These are phyloP conservation scores for Moesziomyces sp. DNA, from an alignment of 1,284 basidiomycete genomes.

Conservation along the genomic window DNA sequence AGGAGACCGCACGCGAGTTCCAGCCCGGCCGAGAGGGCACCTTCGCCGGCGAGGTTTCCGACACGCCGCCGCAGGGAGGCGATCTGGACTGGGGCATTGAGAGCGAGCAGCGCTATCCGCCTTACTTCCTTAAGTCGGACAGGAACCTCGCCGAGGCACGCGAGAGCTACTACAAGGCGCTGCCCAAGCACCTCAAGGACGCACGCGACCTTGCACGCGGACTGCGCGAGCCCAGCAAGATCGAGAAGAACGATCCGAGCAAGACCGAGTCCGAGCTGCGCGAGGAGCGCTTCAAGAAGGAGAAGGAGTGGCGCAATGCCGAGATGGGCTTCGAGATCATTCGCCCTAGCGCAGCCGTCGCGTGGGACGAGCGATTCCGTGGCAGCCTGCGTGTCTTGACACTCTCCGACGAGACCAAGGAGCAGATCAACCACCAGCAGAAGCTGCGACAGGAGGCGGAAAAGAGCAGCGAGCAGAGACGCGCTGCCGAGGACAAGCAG, in stretches of 20 bases:
- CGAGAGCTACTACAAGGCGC: slow-evolving; percentile 80
- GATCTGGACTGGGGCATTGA: slow-evolving; percentile 82
- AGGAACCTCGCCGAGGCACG: slow-evolving; percentile 78
- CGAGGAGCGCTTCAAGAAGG: slow-evolving; percentile 74
- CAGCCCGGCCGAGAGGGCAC: slow-evolving; percentile 51
- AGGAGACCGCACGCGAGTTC: slow-evolving; percentile 74
- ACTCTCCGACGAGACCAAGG: slow-evolving; percentile 34
- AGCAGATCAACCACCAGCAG: slow-evolving; percentile 32
- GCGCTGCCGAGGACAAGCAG: slow-evolving; percentile 15
- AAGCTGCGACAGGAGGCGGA: slow-evolving; percentile 19
- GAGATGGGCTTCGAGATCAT: slow-evolving; percentile 82
- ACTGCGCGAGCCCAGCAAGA: slow-evolving; percentile 83
- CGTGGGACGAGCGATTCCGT: slow-evolving; percentile 81
- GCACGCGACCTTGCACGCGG: slow-evolving; percentile 82
- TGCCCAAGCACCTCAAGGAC: slow-evolving; percentile 77
- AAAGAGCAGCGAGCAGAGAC: slow-evolving; percentile 16
- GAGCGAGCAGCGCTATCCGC: slow-evolving; percentile 78
- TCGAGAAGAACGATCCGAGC: slow-evolving; percentile 82
- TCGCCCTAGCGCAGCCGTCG: slow-evolving; percentile 74
- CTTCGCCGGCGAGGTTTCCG: slow-evolving; percentile 22
- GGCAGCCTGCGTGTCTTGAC: slow-evolving; percentile 74
- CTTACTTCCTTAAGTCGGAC: slow-evolving; percentile 74
- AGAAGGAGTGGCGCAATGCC: slow-evolving; percentile 82
- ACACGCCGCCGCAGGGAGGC: slow-evolving; percentile 60
- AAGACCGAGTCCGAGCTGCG: slow-evolving; percentile 85